Base-by-base conservation (phyloP, 1,284 basidiomycete genomes). In the Leccinum ponderosum region DNA sequence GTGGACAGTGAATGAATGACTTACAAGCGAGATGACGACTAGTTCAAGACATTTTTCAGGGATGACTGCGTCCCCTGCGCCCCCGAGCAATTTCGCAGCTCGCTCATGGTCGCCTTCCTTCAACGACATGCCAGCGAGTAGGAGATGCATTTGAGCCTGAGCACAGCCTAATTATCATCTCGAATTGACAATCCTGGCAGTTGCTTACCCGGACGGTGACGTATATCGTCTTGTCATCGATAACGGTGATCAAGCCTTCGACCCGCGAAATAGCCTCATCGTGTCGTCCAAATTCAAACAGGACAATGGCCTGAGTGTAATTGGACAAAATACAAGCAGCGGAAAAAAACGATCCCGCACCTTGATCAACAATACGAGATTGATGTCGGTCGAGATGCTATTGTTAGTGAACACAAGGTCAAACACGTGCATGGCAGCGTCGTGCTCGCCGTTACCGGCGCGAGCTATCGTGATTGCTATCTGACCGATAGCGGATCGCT, bases 1-100 rank as follows among this genome's bases (percentile, higher is more conserved):
- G 1, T 1, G 15, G 8, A 9, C 15, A 35, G 33, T 1, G 2
- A 22, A 27, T n/a, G 2, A 11, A 8, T 1, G 1, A 0, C 61
- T 47, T 35, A 62, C 61, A 2, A 63, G 29, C 7, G 60, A 58
- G 29, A 62, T 51, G 11, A 39, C 12, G 7, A 37, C 29, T 14
- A 63, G 35, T 1, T 37, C 27, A 12, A 48, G 20, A 33, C 6
- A 15, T 20, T 14, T 14, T 37, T 27, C 27, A 4, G 47, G 27
- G 33, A 35, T 35, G 3, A 53, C 7, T 9, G 11, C 25, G 1
- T 37, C 12, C 7, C 4, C 25, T 1, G 55, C 53, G 6, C 8
- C 48, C 2, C 8, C 3, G 2, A 65, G 11, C 6, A 56, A 3
- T 9, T 37, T n/a, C 1, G 14, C 42, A 15, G 56, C 53, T 2